These are phyloP conservation scores for Ophiosphaerella narmari DNA, from an alignment of 2,329 filamentous ascomycete species.

Conservation along the genomic window DNA sequence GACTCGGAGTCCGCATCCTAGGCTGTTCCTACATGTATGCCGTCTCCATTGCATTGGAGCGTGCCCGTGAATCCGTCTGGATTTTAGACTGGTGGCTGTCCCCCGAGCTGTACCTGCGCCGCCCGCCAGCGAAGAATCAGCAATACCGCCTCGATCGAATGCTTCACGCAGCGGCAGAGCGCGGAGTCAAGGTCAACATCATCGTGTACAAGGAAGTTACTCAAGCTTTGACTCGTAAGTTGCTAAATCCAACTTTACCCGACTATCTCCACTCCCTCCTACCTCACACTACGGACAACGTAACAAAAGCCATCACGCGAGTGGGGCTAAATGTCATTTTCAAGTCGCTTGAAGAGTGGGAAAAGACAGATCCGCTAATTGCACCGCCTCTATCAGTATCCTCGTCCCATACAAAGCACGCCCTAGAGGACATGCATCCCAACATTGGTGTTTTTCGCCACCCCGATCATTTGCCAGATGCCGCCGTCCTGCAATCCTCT, in stretches of 20 bases:
- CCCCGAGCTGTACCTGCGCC: constrained; percentile 83
- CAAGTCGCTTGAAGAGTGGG: constrained; percentile 51
- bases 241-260: constrained; percentile 47
- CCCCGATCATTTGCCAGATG: constrained; percentile 82
- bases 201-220: constrained; percentile 90
- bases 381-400: constrained; percentile 57
- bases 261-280: constrained; percentile 52
- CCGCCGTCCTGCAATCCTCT: constrained; percentile 66
- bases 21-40: constrained; percentile 74
- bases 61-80: constrained; percentile 76
- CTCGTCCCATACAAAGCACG: constrained; percentile 77
- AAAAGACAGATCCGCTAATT: constrained; percentile 53
- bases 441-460: constrained; percentile 91
- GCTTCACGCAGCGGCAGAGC: constrained; percentile 78
- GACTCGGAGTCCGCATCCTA: not conserved
- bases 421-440: constrained; percentile 74
- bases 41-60: constrained; percentile 77
- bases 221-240: constrained; percentile 77
- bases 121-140: constrained; percentile 80
- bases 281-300: constrained; percentile 45
- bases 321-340: constrained; percentile 51
- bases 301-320: constrained; percentile 48
- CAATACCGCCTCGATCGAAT: constrained; percentile 82
- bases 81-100: constrained; percentile 91
- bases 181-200: constrained; percentile 81